Base-by-base conservation (phyloP, 192 early-diverging fungal species). In the Coemansia sp. region DNA sequence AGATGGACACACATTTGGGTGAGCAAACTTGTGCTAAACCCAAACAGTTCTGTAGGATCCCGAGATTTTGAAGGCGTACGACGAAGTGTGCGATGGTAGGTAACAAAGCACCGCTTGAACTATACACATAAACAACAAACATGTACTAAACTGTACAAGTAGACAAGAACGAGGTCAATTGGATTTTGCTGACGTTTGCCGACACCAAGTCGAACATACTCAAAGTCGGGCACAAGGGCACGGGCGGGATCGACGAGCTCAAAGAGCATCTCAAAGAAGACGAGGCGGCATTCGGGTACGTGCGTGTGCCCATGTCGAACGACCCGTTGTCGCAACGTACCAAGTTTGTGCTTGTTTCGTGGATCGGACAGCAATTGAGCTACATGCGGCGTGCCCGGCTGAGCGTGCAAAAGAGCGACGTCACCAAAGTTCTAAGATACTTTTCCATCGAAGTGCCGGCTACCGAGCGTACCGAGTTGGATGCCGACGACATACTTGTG, bases 371-470 rank as follows among this genome's bases (percentile, higher is more conserved):
- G 12, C 35, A 75, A 13, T 86, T 91, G 7, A 86, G 86, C 63
- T 81, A 92, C 32, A 92, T 93, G 90, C 83, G 90, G 11, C 86
- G 85, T 58, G 92, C 90, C 50, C 91, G 89, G 74, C 77, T 94
- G 19, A 83, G 87, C 19, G 84, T 81, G 26, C 92, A 94, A 71
- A 90, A 92, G 65, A 69, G 87, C 19, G 88, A 89, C 41, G 89
- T 94, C 41, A 93, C 90, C 83, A 80, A 79, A 29, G 82, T 91
- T 18, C 49, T 93, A 26, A 82, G 82, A 47, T 76, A 58, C 49
- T 92, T 87, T 64, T 87, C 90, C 4, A 84, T 92, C 48, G 92
- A 94, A 71, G 66, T 94, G 19, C 75, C 85, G 12, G 91, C 90
- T 1, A 70, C 66, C 23, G 81, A 84, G 26, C 20, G 41, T 12